Evolutionary conservation across 192 early-diverging fungal species (phyloP), one percentile per base, ranked within the genome.

Genomic region (Dimargaris cristalligena): DNA sequence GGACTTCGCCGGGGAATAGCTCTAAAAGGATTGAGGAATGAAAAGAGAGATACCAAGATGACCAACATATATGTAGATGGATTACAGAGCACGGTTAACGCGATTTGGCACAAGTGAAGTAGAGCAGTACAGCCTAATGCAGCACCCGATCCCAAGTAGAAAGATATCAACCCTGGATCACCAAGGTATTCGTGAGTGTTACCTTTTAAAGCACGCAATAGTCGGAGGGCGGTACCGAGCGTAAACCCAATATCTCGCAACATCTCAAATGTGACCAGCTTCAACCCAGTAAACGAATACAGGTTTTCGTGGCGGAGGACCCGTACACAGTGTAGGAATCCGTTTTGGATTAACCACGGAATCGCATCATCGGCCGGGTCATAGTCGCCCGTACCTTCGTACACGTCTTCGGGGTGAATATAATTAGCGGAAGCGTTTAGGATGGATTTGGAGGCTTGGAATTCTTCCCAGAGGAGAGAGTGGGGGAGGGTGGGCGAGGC

Each of bases 301-400:
- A 56, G 54, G 29, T 56, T 32, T 34, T 56, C 54, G 54, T 56
- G 54, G 31, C 34, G 29, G 0, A 56, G 23, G 10, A 56, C 1
- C 31, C 29, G 30, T 3, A 56, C 23, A 33, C 54, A 56, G 54
- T 56, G 54, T 3, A 16, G 9, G 31, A 56, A 56, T 23, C 54
- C 54, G 29, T 34, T 3, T 16, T 56, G 31, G 9, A 20, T 14
- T 1, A 56, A 23, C 54, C 54, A 56, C 31, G 54, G 16, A 10
- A 33, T 32, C 31, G 54, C 54, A 33, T 56, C 54, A 33, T 56
- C 54, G 0, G 13, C 29, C 8, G 54, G 32, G 9, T 56, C 54
- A 14, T 56, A 56, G 13, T 28, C 32, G 28, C 54, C 54, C 16
- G 29, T 29, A 33, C 32, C 32, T 2, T 29, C 1, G 54, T 4